phyloP scores from a whole-genome alignment of 2,329 filamentous ascomycete genomes.

The Verticillium alfalfae region DNA sequence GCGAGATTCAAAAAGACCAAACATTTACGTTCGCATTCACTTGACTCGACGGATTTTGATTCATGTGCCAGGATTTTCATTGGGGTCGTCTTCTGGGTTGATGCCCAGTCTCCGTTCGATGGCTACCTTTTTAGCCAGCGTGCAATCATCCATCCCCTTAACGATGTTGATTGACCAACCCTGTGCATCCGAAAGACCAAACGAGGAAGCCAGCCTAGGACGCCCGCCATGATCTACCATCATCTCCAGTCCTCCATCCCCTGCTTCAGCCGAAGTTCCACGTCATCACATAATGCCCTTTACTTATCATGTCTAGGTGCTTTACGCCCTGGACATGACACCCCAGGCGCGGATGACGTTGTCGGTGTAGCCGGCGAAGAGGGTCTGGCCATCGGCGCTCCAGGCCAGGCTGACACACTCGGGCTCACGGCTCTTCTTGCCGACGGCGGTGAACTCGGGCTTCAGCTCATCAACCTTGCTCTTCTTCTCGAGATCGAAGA shows the following conservation, averaged over 20 bases:
- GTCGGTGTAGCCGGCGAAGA: slow-evolving; percentile 99
- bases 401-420: slow-evolving; percentile 97
- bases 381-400: slow-evolving; percentile 96
- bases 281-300: slow-evolving; percentile 8
- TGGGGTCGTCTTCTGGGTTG: slow-evolving; percentile 26
- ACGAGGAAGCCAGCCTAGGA: slow-evolving; percentile 41
- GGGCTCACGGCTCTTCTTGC: slow-evolving; percentile 98
- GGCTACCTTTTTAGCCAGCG: slow-evolving; percentile 29
- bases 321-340: slow-evolving; percentile 89
- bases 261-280: slow-evolving; percentile 6
- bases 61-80: slow-evolving; percentile 18
- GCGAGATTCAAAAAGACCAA: not conserved
- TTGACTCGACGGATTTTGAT: not conserved
- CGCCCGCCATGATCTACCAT: slow-evolving; percentile 40
- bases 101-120: slow-evolving; percentile 32
- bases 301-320: slow-evolving; percentile 9
- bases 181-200: slow-evolving; percentile 36
- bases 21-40: not conserved
- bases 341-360: slow-evolving; percentile 98
- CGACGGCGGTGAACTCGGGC: slow-evolving; percentile 91
- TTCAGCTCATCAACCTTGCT: slow-evolving; percentile 99
- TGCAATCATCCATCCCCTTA: slow-evolving; percentile 15
- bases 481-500: slow-evolving; percentile 99
- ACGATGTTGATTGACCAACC: slow-evolving; percentile 15
- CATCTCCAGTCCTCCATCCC: slow-evolving; percentile 9